Percentiles rank a stretch among this genome's conserved stretches.
phyloP scores from a whole-genome alignment of 768 basidiomycete genomes.

The Lactarius deliciosus region DNA sequence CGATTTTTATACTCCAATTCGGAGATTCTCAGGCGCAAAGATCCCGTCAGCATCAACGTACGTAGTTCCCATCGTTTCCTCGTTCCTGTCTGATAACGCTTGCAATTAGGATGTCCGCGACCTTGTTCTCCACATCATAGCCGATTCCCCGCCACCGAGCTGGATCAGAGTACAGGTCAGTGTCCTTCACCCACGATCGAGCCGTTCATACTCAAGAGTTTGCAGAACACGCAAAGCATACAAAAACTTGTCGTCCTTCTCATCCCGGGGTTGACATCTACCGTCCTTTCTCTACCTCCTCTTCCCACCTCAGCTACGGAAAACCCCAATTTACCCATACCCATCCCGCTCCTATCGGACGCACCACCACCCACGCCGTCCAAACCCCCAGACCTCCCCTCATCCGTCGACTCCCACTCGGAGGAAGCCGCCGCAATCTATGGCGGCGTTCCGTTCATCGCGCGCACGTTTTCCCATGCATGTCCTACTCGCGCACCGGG shows the following conservation, averaged over 20 bases:
- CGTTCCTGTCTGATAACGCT: neutral
- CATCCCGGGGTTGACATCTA: conserved; percentile 82
- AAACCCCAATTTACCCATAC: conserved; percentile 55
- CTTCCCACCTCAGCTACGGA: conserved; percentile 65
- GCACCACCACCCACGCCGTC: conserved; percentile 24
- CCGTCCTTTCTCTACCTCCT: conserved; percentile 69
- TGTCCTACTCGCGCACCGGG: conserved; percentile 93
- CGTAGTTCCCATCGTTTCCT: conserved; percentile 33
- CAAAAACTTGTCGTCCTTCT: conserved; percentile 78
- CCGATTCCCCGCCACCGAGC: conserved; percentile 78
- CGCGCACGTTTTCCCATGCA: conserved; percentile 85
- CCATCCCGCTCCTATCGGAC: conserved; percentile 43
- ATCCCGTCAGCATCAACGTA: conserved; percentile 81
- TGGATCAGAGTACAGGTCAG: conserved; percentile 84
- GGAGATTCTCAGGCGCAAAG: conserved; percentile 70
- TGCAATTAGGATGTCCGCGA: conserved; percentile 78
- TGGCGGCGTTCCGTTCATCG: conserved; percentile 60
- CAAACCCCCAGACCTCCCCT: conserved; percentile 29
- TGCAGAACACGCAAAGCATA: conserved; percentile 69
- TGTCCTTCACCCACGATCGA: neutral
- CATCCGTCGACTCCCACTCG: conserved; percentile 11
- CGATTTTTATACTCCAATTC: conserved; percentile 78
- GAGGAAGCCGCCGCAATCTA: conserved; percentile 29
- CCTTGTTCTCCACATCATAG: conserved; percentile 75
- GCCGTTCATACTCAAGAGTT: conserved; percentile 13